phyloP scores from a whole-genome alignment of 257 asterid genomes.

The Solanum chmielewskii region DNA sequence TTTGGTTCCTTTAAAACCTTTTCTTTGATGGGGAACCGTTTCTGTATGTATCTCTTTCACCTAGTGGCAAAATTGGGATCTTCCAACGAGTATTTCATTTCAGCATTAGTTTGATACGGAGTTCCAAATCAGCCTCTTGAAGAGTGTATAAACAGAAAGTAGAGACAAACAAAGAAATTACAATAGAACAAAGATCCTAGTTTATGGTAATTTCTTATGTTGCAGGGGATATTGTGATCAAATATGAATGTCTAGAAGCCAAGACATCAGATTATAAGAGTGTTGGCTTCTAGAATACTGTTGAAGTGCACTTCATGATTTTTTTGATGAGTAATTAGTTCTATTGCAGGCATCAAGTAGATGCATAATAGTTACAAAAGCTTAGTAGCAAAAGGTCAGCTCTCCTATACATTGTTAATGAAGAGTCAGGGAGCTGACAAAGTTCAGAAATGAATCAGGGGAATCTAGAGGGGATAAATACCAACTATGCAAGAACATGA shows the following conservation, averaged over 20 bases:
- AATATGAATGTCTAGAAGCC: neutral
- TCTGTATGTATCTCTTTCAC: neutral
- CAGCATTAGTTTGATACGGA: neutral
- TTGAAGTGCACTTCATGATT: neutral
- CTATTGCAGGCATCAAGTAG: too few species aligned
- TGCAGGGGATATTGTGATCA: neutral
- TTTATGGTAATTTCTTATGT: neutral
- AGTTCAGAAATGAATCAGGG: too few species aligned
- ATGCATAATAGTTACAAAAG: too few species aligned
- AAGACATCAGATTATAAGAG: neutral
- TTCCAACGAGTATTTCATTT: neutral
- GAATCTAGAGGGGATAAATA: too few species aligned
- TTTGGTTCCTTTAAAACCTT: neutral
- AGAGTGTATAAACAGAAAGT: neutral
- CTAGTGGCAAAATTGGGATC: neutral
- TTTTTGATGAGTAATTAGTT: too few species aligned
- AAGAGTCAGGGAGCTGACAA: too few species aligned
- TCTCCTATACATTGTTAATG: too few species aligned
- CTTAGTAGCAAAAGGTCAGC: too few species aligned
- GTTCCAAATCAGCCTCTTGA: neutral
- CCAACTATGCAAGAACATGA: too few species aligned
- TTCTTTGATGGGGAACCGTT: neutral
- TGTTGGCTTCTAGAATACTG: neutral
- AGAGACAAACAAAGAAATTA: neutral
- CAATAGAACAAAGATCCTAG: neutral